A percentile compares a stretch with the other conserved stretches of the same genome.
phyloP scores from a whole-genome alignment of 1,284 basidiomycete species.

The Leucoagaricus sp. region DNA sequence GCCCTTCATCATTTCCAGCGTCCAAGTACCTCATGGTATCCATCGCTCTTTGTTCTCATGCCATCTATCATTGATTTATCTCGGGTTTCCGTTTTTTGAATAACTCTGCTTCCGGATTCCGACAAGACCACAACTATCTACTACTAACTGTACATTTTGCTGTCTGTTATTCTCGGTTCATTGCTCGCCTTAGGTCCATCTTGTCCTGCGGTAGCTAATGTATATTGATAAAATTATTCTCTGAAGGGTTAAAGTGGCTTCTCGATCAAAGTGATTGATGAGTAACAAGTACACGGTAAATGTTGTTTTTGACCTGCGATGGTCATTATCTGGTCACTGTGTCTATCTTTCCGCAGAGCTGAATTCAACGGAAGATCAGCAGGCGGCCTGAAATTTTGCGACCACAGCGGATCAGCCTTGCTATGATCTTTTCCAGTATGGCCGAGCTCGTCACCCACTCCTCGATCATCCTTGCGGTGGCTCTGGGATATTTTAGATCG shows the following conservation, averaged over 20 bases:
- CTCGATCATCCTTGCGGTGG: too few relatives aligned
- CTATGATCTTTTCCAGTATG: too few relatives aligned
- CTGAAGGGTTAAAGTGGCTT: background rate
- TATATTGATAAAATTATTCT: conserved; percentile 8
- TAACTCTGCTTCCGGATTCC: background rate
- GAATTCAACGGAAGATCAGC: too few relatives aligned
- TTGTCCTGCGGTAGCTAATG: conserved; percentile 1
- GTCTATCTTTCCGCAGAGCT: too few relatives aligned
- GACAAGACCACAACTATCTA: background rate
- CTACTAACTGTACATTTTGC: background rate
- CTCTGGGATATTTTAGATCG: too few relatives aligned
- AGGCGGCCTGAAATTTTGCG: too few relatives aligned
- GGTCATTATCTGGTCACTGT: too few relatives aligned
- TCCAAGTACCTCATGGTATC: background rate
- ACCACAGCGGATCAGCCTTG: too few relatives aligned
- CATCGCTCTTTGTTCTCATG: background rate
- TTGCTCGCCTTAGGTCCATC: background rate
- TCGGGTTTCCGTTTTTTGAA: too few relatives aligned
- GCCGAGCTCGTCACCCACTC: too few relatives aligned
- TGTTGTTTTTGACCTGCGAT: too few relatives aligned
- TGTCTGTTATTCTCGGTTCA: background rate
- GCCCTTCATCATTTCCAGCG: background rate
- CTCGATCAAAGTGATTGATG: background rate
- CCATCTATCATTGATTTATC: background rate
- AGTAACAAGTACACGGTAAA: background rate